These are phyloP conservation scores for Blastocystis sp. DNA, from an alignment of 352 stramenopile genomes.

Conservation along the genomic window DNA sequence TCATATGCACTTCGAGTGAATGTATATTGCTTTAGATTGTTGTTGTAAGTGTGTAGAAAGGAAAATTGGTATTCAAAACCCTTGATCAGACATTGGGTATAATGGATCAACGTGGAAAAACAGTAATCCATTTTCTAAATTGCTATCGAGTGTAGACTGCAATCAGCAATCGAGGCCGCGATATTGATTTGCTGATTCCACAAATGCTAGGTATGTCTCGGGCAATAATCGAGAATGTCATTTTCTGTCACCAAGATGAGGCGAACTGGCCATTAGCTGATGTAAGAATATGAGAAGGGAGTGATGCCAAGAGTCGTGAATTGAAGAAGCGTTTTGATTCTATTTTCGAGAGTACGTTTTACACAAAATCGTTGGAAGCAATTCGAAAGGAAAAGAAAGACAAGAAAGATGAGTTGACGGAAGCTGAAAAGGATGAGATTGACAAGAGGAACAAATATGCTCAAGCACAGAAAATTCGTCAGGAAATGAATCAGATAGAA, in stretches of 20 bases:
- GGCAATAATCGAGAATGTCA: constrained; percentile 95
- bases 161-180: constrained; percentile 72
- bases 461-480: constrained; percentile 71
- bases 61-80: constrained; percentile 83
- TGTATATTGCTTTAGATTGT: background rate
- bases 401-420: constrained; percentile 82
- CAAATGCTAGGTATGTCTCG: constrained; percentile 91
- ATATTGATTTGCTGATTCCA: constrained; percentile 73
- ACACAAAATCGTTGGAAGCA: constrained; percentile 93
- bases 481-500: constrained; percentile 68
- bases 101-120: constrained; percentile 77
- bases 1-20: constrained; percentile 34
- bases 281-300: background rate
- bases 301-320: constrained; percentile 77
- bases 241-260: constrained; percentile 98
- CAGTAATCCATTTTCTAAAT: constrained; percentile 72
- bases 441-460: constrained; percentile 72
- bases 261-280: constrained; percentile 90
- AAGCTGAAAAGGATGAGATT: constrained; percentile 75
- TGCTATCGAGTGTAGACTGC: constrained; percentile 62
- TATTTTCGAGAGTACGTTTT: constrained; percentile 97
- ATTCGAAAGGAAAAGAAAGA: constrained; percentile 74
- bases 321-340: constrained; percentile 99
- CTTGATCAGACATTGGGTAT: constrained; percentile 77
- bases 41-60: constrained; percentile 34